Evolutionary conservation across 2,329 filamentous ascomycete species (phyloP).

Genomic region (Torrubiella hemipterigena): DNA sequence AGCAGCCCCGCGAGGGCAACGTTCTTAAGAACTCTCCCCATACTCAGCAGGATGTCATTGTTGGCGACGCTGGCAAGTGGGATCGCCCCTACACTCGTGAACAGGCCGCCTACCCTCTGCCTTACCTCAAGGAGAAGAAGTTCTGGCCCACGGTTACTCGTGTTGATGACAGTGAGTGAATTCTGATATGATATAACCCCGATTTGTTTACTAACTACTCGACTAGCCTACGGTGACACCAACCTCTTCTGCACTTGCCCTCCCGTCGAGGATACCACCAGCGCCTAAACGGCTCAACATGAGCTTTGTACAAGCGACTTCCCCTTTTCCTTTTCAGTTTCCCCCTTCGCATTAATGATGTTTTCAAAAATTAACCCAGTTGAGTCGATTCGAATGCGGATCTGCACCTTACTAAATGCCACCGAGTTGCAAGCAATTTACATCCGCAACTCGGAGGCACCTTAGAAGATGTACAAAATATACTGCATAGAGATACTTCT

Average conservation of each 20-base stretch:
- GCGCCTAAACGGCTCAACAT: too few species aligned
- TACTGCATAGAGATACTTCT: too few species aligned
- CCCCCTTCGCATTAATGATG: too few species aligned
- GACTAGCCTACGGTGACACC: conserved; percentile 69
- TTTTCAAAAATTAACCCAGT: too few species aligned
- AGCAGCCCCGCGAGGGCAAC: conserved; percentile 62
- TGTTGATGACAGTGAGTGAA: conserved; percentile 68
- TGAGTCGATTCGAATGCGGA: too few species aligned
- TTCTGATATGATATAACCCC: background rate
- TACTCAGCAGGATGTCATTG: conserved; percentile 67
- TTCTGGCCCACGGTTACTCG: conserved; percentile 88
- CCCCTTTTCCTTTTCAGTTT: too few species aligned
- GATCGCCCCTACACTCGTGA: conserved; percentile 69
- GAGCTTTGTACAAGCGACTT: too few species aligned
- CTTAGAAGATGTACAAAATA: too few species aligned
- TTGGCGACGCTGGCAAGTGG: conserved; percentile 52
- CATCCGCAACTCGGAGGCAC: too few species aligned
- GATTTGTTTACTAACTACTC: conserved; percentile 4
- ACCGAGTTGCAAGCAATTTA: too few species aligned
- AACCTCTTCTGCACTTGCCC: conserved; percentile 94
- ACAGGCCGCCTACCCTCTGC: conserved; percentile 75
- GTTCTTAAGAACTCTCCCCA: conserved; percentile 86
- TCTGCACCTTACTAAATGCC: too few species aligned
- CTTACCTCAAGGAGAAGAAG: conserved; percentile 85
- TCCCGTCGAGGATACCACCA: conserved; percentile 57